Evolutionary conservation across 768 basidiomycete genomes (phyloP), one percentile per base, ranked within the genome.

Genomic region (Mycena leptocephala): DNA sequence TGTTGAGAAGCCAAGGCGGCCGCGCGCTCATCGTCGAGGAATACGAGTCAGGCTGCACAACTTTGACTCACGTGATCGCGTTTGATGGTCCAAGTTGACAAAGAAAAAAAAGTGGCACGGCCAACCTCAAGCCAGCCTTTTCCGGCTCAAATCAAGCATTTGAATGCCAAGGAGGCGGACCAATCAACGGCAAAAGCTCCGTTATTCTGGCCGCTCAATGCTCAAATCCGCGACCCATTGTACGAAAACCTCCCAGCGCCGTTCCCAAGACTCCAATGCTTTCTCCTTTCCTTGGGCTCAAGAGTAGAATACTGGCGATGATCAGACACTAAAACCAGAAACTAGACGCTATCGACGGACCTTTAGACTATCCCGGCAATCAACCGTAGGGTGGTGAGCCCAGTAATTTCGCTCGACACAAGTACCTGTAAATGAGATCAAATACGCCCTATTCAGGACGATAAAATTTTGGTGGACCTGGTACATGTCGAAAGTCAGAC

Each of bases 401-500:
- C 93, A 6, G 90, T 92, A 24, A 93, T 79, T 79, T 95, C 94
- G 70, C 92, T 94, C 1, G 92, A 85, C 24, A 90, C 92, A n/a
- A 95, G 83, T 32, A 95, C 92, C 91, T 92, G 63, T 51, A 70
- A 33, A 55, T 33, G 69, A 8, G 32, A 48, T 22, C 30, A 51
- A 18, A 18, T 13, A 8, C 51, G n/a, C n/a, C n/a, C n/a, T n/a
- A 26, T 10, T 53, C 6, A 53, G 37, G 37, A 9, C 43, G 13
- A 14, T 43, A 5, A 26, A 35, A 18, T 67, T 11, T 76, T 9
- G 32, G 61, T 59, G 37, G 28, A 92, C 94, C 87, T 95, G 95
- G 83, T 89, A 95, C 82, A 92, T 95, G 82, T 95, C 95, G 81
- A 90, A 95, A 0, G 93, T 92, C 11, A 95, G 86, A 0, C 94